These are phyloP conservation scores for Helianthus tuberosus DNA, from an alignment of 129 eudicot species.

Conservation along the genomic window DNA sequence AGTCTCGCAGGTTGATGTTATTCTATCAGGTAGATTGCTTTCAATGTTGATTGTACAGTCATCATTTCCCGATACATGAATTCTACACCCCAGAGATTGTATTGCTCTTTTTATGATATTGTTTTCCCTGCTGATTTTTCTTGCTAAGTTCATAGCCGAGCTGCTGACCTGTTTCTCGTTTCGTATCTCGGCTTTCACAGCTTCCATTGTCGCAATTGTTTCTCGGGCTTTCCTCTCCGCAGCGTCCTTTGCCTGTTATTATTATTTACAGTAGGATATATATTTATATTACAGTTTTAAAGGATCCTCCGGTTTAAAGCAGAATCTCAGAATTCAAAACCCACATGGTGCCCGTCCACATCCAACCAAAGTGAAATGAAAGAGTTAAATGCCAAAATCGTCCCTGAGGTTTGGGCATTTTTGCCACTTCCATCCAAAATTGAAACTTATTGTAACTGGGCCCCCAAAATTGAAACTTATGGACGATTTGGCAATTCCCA, in stretches of 20 bases:
- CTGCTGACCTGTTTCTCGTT: slow-evolving; percentile 72
- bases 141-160: slow-evolving; percentile 68
- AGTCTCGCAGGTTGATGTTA: slow-evolving; percentile 38
- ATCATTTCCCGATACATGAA: slow-evolving; percentile 68
- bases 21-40: slow-evolving; percentile 56
- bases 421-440: no score
- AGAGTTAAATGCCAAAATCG: no score
- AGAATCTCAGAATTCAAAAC: background rate
- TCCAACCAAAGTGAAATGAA: background rate
- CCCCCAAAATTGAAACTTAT: no score
- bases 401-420: no score
- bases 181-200: slow-evolving; percentile 64
- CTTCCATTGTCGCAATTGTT: slow-evolving; percentile 46
- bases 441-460: no score
- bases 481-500: no score
- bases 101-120: slow-evolving; percentile 81
- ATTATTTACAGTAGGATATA: background rate
- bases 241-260: slow-evolving; percentile 72
- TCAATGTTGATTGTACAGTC: slow-evolving; percentile 79
- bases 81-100: slow-evolving; percentile 81
- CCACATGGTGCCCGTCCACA: background rate
- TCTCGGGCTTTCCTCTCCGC: slow-evolving; percentile 78
- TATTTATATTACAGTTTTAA: background rate
- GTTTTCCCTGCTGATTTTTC: slow-evolving; percentile 66
- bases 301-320: background rate